Base-by-base conservation (phyloP, 345 rosid species). In the Populus davidiana region DNA sequence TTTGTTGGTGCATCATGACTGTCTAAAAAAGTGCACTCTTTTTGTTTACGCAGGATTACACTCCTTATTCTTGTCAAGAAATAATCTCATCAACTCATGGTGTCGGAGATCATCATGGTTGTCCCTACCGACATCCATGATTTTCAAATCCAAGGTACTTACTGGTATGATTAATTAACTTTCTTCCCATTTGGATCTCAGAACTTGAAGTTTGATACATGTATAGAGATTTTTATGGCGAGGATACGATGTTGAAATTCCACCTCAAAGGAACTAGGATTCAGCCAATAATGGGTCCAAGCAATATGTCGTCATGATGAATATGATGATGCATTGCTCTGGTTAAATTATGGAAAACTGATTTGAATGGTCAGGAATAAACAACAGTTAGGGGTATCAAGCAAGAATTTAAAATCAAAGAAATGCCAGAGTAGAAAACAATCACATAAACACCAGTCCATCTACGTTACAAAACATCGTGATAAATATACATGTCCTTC, bases 41-140 rank as follows among this genome's bases (percentile, higher is more conserved):
- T 29, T 74, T 6, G 41, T 38, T 8, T 38, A 6, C 86, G 82
- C 92, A 93, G 99, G 99, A 96, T 85, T 93, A 92, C 81, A 92
- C 96, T 50, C 98, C 99, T 80, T 92, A 88, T 89, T 90, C 96
- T 79, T 96, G 98, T 87, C 96, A 90, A 79, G 93, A 91, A 80
- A 83, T 90, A 74, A 92, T 93, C 70, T 86, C 90, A 43, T 86
- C 84, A 61, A 90, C 93, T 72, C 98, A 97, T 82, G 90, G 93
- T 16, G 88, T 83, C 44, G 98, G 99, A 33, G 97, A 93, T 82
- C 96, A 96, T 82, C 97, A 92, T 72, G 97, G 99, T 69, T 96
- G 98, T 73, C 99, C 98, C 47, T 96, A 88, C 79, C 89, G 97
- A 84, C 33, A 31, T 31, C 33, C 33, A 31, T 31, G 33, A 81